A percentile compares a stretch with the other conserved stretches of the same genome.
Evolutionary conservation across 352 stramenopile genomes (phyloP).

Genomic region (Globisporangium paddicum): DNA sequence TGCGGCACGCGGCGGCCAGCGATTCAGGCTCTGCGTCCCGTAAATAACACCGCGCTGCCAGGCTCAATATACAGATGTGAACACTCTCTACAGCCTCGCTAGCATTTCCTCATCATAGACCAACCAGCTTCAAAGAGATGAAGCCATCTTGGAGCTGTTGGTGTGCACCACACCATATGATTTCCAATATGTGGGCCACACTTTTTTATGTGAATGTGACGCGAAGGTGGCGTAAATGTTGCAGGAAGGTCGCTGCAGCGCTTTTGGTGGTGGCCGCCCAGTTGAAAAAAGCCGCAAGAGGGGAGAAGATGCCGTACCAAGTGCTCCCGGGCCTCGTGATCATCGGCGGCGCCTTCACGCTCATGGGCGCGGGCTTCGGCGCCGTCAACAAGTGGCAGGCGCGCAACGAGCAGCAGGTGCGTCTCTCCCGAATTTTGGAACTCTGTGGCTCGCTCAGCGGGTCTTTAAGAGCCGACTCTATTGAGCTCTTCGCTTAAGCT

Average conservation of each 20-base stretch:
- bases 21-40: neutral
- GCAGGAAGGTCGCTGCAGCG: neutral
- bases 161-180: neutral
- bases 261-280: slow-evolving; percentile 15
- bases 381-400: slow-evolving; percentile 75
- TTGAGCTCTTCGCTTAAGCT: neutral
- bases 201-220: neutral
- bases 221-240: neutral
- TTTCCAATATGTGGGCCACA: neutral
- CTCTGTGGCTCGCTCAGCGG: neutral
- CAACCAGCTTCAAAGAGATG: neutral
- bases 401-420: slow-evolving; percentile 63
- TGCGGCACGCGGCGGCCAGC: slow-evolving; percentile 21
- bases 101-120: no score
- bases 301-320: slow-evolving; percentile 81
- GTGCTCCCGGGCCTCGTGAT: slow-evolving; percentile 73
- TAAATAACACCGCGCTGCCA: neutral
- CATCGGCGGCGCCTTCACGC: slow-evolving; percentile 70
- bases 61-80: no score
- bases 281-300: slow-evolving; percentile 2
- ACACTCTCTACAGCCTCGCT: no score
- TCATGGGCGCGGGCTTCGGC: slow-evolving; percentile 70
- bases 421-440: neutral
- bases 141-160: neutral
- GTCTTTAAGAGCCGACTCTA: neutral